A percentile compares a stretch with the other conserved stretches of the same genome.
Conservation (phyloP, 1,139 yeast species). For the Groenewaldozyma auringiensis region DNA sequence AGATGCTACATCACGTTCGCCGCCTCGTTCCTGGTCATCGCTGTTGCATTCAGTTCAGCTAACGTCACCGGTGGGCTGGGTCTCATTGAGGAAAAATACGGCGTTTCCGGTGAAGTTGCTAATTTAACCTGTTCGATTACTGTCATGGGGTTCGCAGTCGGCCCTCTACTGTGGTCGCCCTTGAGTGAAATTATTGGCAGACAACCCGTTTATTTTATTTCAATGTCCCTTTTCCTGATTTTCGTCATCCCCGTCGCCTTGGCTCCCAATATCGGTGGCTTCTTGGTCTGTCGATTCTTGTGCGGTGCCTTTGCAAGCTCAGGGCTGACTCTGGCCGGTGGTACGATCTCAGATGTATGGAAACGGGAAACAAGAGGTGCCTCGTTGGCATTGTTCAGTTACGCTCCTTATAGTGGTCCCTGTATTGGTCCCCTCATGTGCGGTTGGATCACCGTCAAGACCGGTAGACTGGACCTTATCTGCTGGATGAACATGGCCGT, state of each 20-base stretch:
- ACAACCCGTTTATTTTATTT: conserved; percentile 71
- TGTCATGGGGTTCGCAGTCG: conserved; percentile 84
- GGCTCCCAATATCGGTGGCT: conserved; percentile 73
- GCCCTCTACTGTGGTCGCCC: conserved; percentile 89
- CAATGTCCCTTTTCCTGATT: conserved; percentile 64
- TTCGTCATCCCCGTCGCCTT: conserved; percentile 88
- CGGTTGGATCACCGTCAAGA: conserved; percentile 70
- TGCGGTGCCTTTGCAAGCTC: conserved; percentile 85
- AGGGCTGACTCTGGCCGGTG: conserved; percentile 82
- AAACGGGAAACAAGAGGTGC: conserved; percentile 74
- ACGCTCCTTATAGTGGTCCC: conserved; percentile 91
- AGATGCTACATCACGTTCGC: conserved; percentile 66
- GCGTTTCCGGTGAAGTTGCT: conserved; percentile 71
- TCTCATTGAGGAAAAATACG: conserved; percentile 52
- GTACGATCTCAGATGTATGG: conserved; percentile 81
- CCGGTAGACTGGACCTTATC: conserved; percentile 60
- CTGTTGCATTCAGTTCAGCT: conserved; percentile 87
- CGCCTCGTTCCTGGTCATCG: conserved; percentile 61
- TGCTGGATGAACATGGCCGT: conserved; percentile 92
- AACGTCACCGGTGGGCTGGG: conserved; percentile 77
- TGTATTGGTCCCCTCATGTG: conserved; percentile 85
- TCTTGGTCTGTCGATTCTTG: conserved; percentile 71
- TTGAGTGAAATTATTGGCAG: conserved; percentile 80
- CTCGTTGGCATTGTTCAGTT: conserved; percentile 85
- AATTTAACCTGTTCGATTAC: conserved; percentile 72